Base-by-base conservation (phyloP, 306 rosid genomes). In the Cyamopsis tetragonoloba region DNA sequence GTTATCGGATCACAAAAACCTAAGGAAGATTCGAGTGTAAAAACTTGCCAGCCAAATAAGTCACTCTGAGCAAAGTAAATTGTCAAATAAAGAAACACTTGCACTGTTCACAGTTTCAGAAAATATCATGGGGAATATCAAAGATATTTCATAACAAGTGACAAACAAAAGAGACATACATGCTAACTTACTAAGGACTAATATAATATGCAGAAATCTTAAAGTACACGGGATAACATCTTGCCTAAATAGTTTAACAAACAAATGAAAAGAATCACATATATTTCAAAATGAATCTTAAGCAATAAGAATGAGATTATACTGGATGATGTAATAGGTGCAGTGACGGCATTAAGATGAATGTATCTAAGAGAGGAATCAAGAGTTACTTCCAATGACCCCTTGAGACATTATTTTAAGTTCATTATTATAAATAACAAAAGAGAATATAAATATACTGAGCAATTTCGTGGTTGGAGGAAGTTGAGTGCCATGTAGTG, bases 321-420 rank as follows among this genome's bases (percentile, higher is more conserved):
- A 70, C 51, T 3, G 26, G 32, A 31, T 1, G 12, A 15, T 43
- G 46, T 7, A 32, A n/a, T n/a, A n/a, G n/a, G n/a, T n/a, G n/a
- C 1, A 10, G 15, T 31, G 23, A 41, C 60, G 30, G 42, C 30
- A 69, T 41, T 31, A 43, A 20, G 32, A 49, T 19, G 3, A 30
- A 50, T 7, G 6, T 2, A 19, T 14, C 2, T 4, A 7, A 19
- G 13, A 28, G 37, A 77, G 56, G 38, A 70, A 54, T 44, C 31
- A 62, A 62, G 55, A 8, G 54, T 62, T 30, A 27, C 62, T 77
- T 35, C 48, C 62, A 44, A 62, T 35, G 44, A 7, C 7, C 64
- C 57, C 28, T 12, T 12, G 3, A 23, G 15, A 76, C 67, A 69
- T 51, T 41, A 7, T 55, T 43, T 54, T 4, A 77, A 51, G 47